phyloP scores from a whole-genome alignment of 2,329 filamentous ascomycete species.

The Alternaria sp. region DNA sequence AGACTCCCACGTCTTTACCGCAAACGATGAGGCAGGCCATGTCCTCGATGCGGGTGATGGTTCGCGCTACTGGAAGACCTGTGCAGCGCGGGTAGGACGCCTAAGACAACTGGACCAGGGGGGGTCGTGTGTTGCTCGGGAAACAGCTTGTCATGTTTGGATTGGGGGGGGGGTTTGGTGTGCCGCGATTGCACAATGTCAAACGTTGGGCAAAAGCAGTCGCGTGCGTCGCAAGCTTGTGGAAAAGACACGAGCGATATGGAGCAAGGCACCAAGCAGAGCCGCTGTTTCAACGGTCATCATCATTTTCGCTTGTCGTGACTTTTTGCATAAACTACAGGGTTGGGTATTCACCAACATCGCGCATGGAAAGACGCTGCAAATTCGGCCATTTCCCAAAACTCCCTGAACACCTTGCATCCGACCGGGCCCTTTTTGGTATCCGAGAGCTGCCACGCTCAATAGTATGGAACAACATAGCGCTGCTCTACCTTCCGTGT shows the following conservation, averaged over 20 bases:
- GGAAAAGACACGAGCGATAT: constrained; percentile 5
- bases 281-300: constrained; percentile 18
- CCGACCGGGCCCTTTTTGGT: constrained; percentile 44
- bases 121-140: constrained; percentile 18
- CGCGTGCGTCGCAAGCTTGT: constrained; percentile 13
- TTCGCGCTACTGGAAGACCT: constrained; percentile 46
- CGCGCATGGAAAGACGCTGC: constrained; percentile 37
- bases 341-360: constrained; percentile 29
- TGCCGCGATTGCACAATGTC: constrained; percentile 14
- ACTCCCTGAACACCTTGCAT: constrained; percentile 46
- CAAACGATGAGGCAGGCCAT: constrained; percentile 31
- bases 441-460: constrained; percentile 44
- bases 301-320: constrained; percentile 27
- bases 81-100: constrained; percentile 38
- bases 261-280: constrained; percentile 1
- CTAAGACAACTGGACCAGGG: constrained; percentile 21
- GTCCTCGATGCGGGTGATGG: constrained; percentile 39
- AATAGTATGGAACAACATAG: constrained; percentile 28
- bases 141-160: constrained; percentile 24
- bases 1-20: constrained; percentile 19
- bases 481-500: constrained; percentile 34
- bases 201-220: constrained; percentile 13
- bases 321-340: constrained; percentile 52
- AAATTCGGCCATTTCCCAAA: constrained; percentile 36
- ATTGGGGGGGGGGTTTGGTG: constrained; percentile 26